Base-by-base conservation (phyloP, 2,329 filamentous ascomycete species). In the Venturia pyrina region DNA sequence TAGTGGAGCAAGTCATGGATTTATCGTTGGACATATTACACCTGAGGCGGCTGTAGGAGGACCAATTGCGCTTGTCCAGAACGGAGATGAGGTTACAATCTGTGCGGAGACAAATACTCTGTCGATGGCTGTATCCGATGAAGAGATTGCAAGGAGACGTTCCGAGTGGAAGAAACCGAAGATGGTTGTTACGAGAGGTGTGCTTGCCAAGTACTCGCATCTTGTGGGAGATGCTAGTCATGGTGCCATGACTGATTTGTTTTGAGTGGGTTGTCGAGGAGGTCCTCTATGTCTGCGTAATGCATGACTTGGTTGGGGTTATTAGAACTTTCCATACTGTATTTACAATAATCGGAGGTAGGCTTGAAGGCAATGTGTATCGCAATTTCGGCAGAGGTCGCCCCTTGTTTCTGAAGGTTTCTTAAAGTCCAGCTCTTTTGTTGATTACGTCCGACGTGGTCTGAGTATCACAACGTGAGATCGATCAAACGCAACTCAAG, bases 21-120 rank as follows among this genome's bases (percentile, higher is more conserved):
- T 96, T 76, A 95, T 96, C 72, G 91, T 98, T 19, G 93, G 93
- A 0, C 93, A 97, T 72, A 91, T 97, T 17, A 89, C 90, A 2
- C 93, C 93, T 2, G 93, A 98, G 77, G 93, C 93, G 0, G 91
- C 90, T 1, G 88, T 89, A 1, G 93, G 93, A 19, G 93, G 93
- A 0, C 93, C 93, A 0, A 92, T 98, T 72, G 93, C 89, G 0
- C 79, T 96, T 6, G 90, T 97, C 2, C 75, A 80, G 70, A 84
- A 96, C 71, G 93, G 91, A 1, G 93, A 98, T 76, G 77, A 85
- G 34, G 86, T 98, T 63, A 92, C 89, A 3, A 97, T 98, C 72
- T 90, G 95, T 74, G 92, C 93, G 0, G 86, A 90, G 70, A 85
- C 79, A 44, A 96, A 96, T 74, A 76, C 81, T 41, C 76, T 90